phyloP scores from a whole-genome alignment of 2,329 filamentous ascomycete genomes.

The Penicillium sp. region DNA sequence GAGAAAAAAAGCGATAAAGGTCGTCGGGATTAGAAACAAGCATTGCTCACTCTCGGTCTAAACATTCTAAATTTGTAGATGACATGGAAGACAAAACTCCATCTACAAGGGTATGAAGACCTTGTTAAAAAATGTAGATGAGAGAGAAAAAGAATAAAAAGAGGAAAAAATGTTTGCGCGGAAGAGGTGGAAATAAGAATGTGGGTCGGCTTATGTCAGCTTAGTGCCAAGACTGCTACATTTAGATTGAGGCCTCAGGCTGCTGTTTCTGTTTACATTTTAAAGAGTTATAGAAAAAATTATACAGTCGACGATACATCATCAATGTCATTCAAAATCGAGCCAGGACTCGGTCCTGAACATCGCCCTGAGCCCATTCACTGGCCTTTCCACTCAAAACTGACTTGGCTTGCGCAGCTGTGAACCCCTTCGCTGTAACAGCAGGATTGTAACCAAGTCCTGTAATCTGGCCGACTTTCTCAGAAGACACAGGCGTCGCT shows the following conservation, averaged over 20 bases:
- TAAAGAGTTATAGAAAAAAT: too few relatives aligned
- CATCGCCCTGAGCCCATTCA: constrained; percentile 76
- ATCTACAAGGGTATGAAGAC: constrained; percentile 46
- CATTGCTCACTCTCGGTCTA: constrained; percentile 40
- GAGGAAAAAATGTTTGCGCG: neutral
- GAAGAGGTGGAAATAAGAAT: neutral
- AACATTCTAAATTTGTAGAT: constrained; percentile 38
- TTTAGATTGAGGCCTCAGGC: constrained; percentile 12
- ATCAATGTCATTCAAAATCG: constrained; percentile 48
- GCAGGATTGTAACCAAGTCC: constrained; percentile 88
- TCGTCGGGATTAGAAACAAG: constrained; percentile 42
- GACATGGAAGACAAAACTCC: constrained; percentile 27
- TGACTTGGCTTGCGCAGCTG: constrained; percentile 65
- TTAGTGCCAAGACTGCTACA: neutral
- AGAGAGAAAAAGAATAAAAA: constrained; percentile 25
- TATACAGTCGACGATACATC: too few relatives aligned
- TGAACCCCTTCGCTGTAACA: constrained; percentile 83
- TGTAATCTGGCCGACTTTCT: constrained; percentile 61
- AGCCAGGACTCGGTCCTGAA: constrained; percentile 66
- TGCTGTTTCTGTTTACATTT: neutral
- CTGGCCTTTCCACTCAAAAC: constrained; percentile 65
- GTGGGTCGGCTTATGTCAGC: neutral
- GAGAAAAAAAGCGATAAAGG: constrained; percentile 23
- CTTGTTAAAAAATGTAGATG: constrained; percentile 24
- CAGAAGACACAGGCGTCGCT: constrained; percentile 58